Base-by-base conservation (phyloP, 805 yeast species). In the Starmerella kuoi region DNA sequence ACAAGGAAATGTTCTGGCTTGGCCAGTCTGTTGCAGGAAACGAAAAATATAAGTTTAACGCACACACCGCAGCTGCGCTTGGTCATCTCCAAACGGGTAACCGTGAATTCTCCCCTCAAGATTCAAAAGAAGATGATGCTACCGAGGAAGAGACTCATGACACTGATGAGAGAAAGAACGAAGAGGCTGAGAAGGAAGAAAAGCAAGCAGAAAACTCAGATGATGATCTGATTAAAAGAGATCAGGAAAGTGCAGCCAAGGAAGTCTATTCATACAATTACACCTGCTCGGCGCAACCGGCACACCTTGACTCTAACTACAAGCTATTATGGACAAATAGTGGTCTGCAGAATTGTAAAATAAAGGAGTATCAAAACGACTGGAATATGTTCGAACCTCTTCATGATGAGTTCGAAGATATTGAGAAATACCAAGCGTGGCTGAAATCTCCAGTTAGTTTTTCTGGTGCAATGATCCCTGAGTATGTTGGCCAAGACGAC, bases 1-100 rank as follows among this genome's bases (percentile, higher is more conserved):
- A 41, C 34, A 44, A 44, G n/a, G 47, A 44, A 31, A 34, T 44
- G 15, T 31, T 44, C 22, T 38, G 43, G 47, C 8, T 44, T 5
- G 43, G 40, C 19, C 47, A 44, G 28, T 25, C 19, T 3, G 31
- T 35, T 5, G 35, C 40, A 5, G 47, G 44, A 9, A 31, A 35
- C n/a, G 21, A 17, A 3, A 20, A 15, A 26, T 31, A 26, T 17
- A 3, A 8, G 14, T 37, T 44, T 23, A 17, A 31, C 23, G 14
- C n/a, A 3, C 20, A 14, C 12, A 7, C 18, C 18, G 33, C 46
- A 4, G 46, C 37, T 3, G 34, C 38, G n/a, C 25, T 42, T 26
- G 46, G 46, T 3, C 5, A 25, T 12, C 3, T 38, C 18, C 26
- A 23, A n/a, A n/a, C n/a, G n/a, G n/a, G n/a, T n/a, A n/a, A n/a